Conservation (phyloP, 208 protist genomes). For the Acanthamoeba triangularis region DNA sequence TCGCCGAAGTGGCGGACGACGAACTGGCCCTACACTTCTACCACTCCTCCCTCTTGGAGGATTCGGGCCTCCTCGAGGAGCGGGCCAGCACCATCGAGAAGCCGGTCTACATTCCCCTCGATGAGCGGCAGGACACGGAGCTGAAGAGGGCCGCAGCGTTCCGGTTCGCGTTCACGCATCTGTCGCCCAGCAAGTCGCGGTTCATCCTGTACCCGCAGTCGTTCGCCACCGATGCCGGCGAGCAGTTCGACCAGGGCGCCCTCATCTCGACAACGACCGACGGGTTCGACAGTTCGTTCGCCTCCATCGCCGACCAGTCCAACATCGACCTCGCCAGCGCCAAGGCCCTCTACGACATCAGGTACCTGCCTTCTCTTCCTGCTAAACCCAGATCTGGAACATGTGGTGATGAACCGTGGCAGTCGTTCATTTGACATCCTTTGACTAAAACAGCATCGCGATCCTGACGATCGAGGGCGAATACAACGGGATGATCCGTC, state of each 20-base stretch:
- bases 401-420: neutral
- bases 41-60: neutral
- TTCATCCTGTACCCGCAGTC: conserved; percentile 79
- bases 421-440: neutral
- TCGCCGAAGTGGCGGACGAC: neutral
- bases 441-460: conserved; percentile 30
- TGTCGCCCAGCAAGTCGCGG: conserved; percentile 49
- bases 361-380: neutral
- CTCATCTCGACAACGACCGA: conserved; percentile 35
- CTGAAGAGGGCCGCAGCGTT: conserved; percentile 72
- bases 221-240: neutral
- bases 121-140: conserved; percentile 3
- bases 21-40: neutral
- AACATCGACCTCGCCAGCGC: conserved; percentile 70
- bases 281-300: conserved; percentile 42
- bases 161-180: conserved; percentile 75
- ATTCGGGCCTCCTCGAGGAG: too few species aligned
- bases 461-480: conserved; percentile 77
- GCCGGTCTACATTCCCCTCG: conserved; percentile 59
- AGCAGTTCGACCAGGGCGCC: conserved; percentile 57
- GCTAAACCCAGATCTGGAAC: neutral
- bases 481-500: conserved; percentile 51
- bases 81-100: neutral
- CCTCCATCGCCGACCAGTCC: conserved; percentile 14
- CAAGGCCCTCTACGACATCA: conserved; percentile 80